Conservation (phyloP, 768 basidiomycete genomes). For the Leccinum sublutescens region DNA sequence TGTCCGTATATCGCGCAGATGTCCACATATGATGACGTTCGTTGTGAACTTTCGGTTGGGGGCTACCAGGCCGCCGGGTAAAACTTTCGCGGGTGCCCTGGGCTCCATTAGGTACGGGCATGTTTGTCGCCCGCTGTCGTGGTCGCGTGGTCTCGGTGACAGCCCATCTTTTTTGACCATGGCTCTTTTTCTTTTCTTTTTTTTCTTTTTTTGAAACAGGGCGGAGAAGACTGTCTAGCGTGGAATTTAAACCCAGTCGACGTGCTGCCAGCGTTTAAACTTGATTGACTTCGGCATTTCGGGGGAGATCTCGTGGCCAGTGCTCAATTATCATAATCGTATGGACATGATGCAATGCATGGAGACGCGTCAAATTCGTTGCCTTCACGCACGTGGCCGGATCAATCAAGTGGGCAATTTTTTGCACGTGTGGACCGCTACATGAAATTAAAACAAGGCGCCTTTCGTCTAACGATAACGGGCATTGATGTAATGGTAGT, state of each 20-base stretch:
- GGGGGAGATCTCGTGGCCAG: conserved; percentile 6
- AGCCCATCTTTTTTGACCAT: conserved; percentile 2
- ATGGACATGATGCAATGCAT: not conserved
- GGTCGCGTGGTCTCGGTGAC: conserved; percentile 20
- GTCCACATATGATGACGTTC: not conserved
- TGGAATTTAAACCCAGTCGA: conserved; percentile 19
- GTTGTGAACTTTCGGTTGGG: not conserved
- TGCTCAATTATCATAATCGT: not conserved
- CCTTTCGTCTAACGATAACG: conserved; percentile 17
- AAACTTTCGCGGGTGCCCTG: conserved; percentile 26
- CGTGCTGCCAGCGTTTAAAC: conserved; percentile 20
- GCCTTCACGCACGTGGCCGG: conserved; percentile 9
- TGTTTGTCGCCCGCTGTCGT: conserved; percentile 11
- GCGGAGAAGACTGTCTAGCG: conserved; percentile 2
- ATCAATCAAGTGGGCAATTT: conserved; percentile 17
- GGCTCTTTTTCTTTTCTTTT: not conserved
- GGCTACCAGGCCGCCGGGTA: not conserved
- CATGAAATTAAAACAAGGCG: conserved; percentile 13
- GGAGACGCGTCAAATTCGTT: conserved; percentile 23
- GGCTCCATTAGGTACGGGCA: conserved; percentile 8
- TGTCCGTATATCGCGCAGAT: not conserved
- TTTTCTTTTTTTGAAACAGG: conserved; percentile 23
- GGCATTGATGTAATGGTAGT: conserved; percentile 19
- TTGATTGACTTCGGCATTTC: conserved; percentile 22
- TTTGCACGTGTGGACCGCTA: conserved; percentile 11